Base-by-base conservation (phyloP, 306 rosid genomes). In the Quercus dentata region DNA sequence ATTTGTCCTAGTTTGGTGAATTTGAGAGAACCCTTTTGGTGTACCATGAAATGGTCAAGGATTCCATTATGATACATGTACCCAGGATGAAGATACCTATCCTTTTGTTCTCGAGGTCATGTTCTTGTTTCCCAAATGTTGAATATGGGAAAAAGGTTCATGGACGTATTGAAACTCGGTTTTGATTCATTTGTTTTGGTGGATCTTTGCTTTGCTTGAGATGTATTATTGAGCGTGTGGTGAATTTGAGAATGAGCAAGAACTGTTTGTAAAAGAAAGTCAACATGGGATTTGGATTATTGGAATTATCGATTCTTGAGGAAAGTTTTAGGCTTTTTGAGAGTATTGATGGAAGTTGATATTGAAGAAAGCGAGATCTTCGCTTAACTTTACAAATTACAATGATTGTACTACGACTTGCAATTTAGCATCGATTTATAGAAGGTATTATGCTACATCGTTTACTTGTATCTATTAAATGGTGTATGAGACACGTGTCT, bases 91-190 rank as follows among this genome's bases (percentile, higher is more conserved):
- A 74, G 84, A 89, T 28, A 77, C 86, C 70, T 89, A 44, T 75
- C 64, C 61, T 71, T 83, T 27, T 71, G 82, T 90, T 72, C 75
- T 92, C n/a, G 85, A 84, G 82, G 71, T 87, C 91, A 14, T 89
- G 87, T 58, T 78, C 54, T 77, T 71, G 58, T 73, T 33, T 84
- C 33, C 80, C 77, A 57, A 59, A 51, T 82, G 38, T 54, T 17
- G 76, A 77, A 82, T 76, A 62, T 54, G 90, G 88, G 83, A 78
- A 54, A 69, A 82, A 67, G 44, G 23, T 89, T 87, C 92, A 85
- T 79, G 95, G 90, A 79, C 84, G 71, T 89, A 56, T 74, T 92
- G 85, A 92, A 87, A 76, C 58, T 90, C 72, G 95, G 97, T 44
- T 57, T 90, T 71, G 91, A 86, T 82, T 85, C 71, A 6, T 86